Base-by-base conservation (phyloP, 306 rosid species). In the Luffa aegyptiaca region DNA sequence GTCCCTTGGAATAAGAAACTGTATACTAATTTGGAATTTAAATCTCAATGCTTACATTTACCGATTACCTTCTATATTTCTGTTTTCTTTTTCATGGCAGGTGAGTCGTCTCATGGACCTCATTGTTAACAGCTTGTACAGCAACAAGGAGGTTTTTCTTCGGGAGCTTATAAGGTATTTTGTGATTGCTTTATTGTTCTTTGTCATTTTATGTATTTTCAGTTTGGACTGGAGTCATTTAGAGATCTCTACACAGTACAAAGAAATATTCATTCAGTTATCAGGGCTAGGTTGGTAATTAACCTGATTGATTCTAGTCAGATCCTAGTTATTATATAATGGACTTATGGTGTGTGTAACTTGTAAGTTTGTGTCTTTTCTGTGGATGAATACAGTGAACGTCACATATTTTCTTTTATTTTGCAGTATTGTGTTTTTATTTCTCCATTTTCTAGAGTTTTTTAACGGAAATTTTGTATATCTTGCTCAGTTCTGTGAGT, bases 91-190 rank as follows among this genome's bases (percentile, higher is more conserved):
- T 72, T 37, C 26, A 71, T 82, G 61, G 57, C 96, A 93, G 98
- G 98, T 93, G 77, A 93, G 97, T 85, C 92, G 99, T 53, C 97
- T 96, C 83, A 91, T 96, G 98, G 98, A 96, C 82, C 99, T 96
- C 84, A 96, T 96, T 84, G 98, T 96, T 48, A 90, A 96, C 86
- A 96, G 99, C 87, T 90, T 91, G 85, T 96, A 93, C 81, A 96
- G 98, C 82, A 91, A 96, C 88, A 96, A 96, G 86, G 99, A 96
- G 73, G 98, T 96, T 49, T 96, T 96, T 85, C 94, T 96, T 58
- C 84, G 99, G 83, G 99, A 96, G 84, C 98, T 96, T 87, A 86
- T 96, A 66, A 96, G 99, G 99, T 93, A 83, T 69, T 17, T 44
- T 61, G 77, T 61, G 49, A 35, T 51, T 48, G 18, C 36, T 70